These are phyloP conservation scores for Colletotrichum sp. DNA, from an alignment of 2,329 filamentous ascomycete species.

Conservation along the genomic window DNA sequence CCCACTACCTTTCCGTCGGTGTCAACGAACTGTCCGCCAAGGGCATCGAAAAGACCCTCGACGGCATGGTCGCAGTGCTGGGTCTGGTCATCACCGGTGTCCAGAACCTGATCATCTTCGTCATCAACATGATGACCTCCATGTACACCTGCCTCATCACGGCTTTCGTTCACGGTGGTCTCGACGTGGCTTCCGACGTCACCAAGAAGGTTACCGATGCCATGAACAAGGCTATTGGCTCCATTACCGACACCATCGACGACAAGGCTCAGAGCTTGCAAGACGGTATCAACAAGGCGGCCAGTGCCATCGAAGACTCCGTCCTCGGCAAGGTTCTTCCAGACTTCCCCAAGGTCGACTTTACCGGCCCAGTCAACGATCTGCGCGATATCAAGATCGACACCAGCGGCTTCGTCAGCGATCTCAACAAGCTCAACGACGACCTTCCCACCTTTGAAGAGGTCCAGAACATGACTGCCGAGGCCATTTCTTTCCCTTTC, in stretches of 20 bases:
- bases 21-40: slow-evolving; percentile 85
- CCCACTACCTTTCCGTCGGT: slow-evolving; percentile 88
- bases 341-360: slow-evolving; percentile 61
- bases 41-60: slow-evolving; percentile 80
- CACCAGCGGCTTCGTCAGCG: slow-evolving; percentile 69
- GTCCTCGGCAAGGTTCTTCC: slow-evolving; percentile 57
- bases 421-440: slow-evolving; percentile 74
- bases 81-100: slow-evolving; percentile 81
- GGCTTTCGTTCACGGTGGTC: slow-evolving; percentile 78
- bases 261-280: slow-evolving; percentile 55
- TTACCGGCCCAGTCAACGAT: slow-evolving; percentile 67
- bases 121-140: slow-evolving; percentile 88
- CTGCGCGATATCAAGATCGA: slow-evolving; percentile 74
- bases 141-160: slow-evolving; percentile 92
- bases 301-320: slow-evolving; percentile 42
- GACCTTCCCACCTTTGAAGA: slow-evolving; percentile 84
- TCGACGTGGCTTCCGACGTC: slow-evolving; percentile 67
- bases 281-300: slow-evolving; percentile 56
- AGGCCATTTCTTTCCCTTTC: slow-evolving; percentile 80
- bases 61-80: slow-evolving; percentile 80
- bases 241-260: slow-evolving; percentile 65
- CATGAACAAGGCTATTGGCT: slow-evolving; percentile 55
- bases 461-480: slow-evolving; percentile 81
- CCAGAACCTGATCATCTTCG: slow-evolving; percentile 87
- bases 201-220: slow-evolving; percentile 58